Conservation (phyloP, 1,284 basidiomycete species). For the Apiotrichum gracile region DNA sequence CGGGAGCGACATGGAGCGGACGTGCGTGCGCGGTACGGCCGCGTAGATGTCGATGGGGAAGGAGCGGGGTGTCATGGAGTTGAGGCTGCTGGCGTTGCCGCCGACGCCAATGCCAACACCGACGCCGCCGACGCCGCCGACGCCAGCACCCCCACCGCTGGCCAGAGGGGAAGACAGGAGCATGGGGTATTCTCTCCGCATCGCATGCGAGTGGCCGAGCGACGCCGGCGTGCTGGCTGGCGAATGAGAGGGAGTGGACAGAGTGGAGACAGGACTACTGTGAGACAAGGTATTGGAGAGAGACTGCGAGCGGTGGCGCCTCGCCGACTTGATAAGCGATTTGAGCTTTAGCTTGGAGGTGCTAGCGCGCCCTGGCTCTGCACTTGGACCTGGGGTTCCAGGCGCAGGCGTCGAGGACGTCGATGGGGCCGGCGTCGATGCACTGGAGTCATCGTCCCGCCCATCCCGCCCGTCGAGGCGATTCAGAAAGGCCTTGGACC, state of each 20-base stretch:
- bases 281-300: background rate
- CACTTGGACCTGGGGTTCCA: no score
- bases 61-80: background rate
- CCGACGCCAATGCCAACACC: no score
- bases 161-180: no score
- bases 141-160: no score
- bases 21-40: background rate
- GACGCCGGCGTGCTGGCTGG: background rate
- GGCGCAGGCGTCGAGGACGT: background rate
- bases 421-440: no score
- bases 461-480: background rate
- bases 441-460: no score
- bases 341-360: background rate
- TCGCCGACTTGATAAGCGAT: background rate
- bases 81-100: no score
- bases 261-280: background rate
- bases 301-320: background rate
- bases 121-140: no score
- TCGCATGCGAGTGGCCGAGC: background rate
- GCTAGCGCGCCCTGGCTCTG: background rate
- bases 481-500: constrained; percentile 6
- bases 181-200: background rate
- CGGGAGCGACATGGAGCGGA: background rate
- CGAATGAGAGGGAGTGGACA: background rate
- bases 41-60: background rate